phyloP scores from a whole-genome alignment of 495 filamentous ascomycete species.

The Penicillium cosmopolitanum region DNA sequence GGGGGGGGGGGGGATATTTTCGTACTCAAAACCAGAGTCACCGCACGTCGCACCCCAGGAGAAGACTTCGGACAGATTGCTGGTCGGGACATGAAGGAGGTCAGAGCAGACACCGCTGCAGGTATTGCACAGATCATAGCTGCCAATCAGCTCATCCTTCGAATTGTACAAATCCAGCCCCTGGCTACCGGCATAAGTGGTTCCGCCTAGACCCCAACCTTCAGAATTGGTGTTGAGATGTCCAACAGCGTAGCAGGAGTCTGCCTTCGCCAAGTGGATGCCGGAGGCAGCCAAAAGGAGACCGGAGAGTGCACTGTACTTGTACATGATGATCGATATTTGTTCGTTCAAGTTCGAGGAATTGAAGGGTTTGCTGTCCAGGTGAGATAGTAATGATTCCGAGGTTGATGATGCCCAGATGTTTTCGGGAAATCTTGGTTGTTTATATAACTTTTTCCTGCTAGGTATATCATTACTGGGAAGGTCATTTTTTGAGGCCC shows the following conservation, averaged over 20 bases:
- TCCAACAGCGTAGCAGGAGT: slow-evolving; percentile 6
- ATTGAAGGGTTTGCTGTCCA: not conserved
- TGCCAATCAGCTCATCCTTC: slow-evolving; percentile 1
- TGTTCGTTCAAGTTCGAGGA: not conserved
- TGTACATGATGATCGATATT: not conserved
- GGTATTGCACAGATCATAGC: slow-evolving; percentile 2
- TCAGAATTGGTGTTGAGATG: not conserved
- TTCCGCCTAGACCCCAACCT: not conserved
- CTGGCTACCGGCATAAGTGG: not conserved
- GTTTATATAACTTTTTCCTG: not conserved
- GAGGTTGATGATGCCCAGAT: no score
- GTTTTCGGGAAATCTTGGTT: no score
- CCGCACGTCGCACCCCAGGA: slow-evolving; percentile 1
- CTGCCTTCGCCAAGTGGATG: not conserved
- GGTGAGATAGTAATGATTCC: no score
- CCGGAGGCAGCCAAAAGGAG: slow-evolving; percentile 3
- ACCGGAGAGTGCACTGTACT: not conserved
- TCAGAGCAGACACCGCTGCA: slow-evolving; percentile 6
- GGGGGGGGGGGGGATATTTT: not conserved
- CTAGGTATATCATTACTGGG: no score
- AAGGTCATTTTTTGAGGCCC: not conserved
- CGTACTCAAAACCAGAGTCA: not conserved
- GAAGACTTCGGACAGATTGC: not conserved
- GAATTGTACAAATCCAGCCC: not conserved
- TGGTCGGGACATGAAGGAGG: not conserved